Percentiles rank a stretch among this genome's conserved stretches.
Evolutionary conservation across 1,284 basidiomycete genomes (phyloP).

Genomic region (Rhodotorula sp.): DNA sequence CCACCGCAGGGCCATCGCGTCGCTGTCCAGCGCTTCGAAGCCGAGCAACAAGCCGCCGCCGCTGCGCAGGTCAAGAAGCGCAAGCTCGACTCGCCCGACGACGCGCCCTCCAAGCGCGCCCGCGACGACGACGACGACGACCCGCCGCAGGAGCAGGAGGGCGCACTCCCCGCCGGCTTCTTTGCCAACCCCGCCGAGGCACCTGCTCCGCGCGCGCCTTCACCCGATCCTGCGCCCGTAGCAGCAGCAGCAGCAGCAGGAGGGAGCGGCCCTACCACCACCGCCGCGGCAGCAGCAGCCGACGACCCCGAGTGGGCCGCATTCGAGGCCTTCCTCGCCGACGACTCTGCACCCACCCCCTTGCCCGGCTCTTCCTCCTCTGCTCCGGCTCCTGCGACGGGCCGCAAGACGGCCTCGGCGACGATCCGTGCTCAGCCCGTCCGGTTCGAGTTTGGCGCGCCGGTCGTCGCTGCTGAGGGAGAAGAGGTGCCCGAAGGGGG

Average conservation of each 20-base stretch:
- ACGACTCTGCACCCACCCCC: background rate
- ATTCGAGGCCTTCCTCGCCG: constrained; percentile 29
- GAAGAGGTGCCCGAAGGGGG: constrained; percentile 14
- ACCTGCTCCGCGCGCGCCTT: constrained; percentile 50
- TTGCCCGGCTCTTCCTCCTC: background rate
- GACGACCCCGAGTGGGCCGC: constrained; percentile 39
- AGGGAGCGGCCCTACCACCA: background rate
- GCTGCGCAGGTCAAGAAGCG: constrained; percentile 10
- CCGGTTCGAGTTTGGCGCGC: constrained; percentile 41
- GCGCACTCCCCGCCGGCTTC: constrained; percentile 67
- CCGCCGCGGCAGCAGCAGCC: background rate
- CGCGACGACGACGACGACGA: constrained; percentile 4
- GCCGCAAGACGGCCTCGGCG: constrained; percentile 14
- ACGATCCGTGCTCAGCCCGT: constrained; percentile 38
- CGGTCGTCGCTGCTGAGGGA: constrained; percentile 25
- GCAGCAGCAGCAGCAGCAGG: background rate
- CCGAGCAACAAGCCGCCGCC: constrained; percentile 23
- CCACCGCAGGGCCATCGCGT: constrained; percentile 53
- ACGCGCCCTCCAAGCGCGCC: constrained; percentile 2
- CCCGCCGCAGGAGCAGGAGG: background rate
- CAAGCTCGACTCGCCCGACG: background rate
- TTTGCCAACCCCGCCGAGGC: constrained; percentile 71
- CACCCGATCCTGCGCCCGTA: constrained; percentile 42
- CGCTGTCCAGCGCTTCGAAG: constrained; percentile 33
- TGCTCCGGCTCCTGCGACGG: too few relatives aligned